Evolutionary conservation across 257 asterid species (phyloP), one percentile per base, ranked within the genome.

Genomic region (Fraxinus cuspidata): DNA sequence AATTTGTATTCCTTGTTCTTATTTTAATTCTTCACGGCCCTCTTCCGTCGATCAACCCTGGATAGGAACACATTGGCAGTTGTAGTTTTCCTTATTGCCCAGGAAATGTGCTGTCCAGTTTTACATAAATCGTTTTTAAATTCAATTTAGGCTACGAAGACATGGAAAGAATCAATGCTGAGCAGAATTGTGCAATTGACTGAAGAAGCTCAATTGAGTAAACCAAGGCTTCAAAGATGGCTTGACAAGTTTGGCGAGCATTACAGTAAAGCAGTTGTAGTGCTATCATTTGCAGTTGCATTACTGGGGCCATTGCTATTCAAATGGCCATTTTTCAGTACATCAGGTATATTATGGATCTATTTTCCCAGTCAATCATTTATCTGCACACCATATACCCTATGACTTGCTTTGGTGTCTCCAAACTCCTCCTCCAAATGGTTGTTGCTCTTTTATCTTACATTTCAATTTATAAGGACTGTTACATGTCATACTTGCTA

Each of bases 221-320:
- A 96, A 84, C 99, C 99, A 53, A 92, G 82, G 86, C 98, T 96
- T 78, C 97, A 96, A 81, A 87, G 99, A 84, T 96, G 99, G 99
- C 92, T 96, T 72, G 98, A 96, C 81, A 93, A 83, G 66, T 96
- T 96, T 86, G 99, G 99, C 65, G 98, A 93, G 86, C 89, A 84
- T 78, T 96, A 93, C 86, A 96, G 99, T 80, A 90, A 84, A 86
- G 90, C 92, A 78, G 99, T 96, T 77, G 90, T 96, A 78, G 70
- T 92, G 32, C 77, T 92, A 63, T 96, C 99, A 65, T 80, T 90
- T 44, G 85, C 89, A 15, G 81, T 96, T 87, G 99, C 95, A 51
- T 81, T 96, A 71, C 37, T 96, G 87, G 99, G 99, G 75, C 99
- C 98, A 64, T 76, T 92, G 83, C 86, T 96, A 72, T 96, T 96